Evolutionary conservation across 2,329 filamentous ascomycete genomes (phyloP), one percentile per base, ranked within the genome.

Genomic region (Neobulgaria alba): DNA sequence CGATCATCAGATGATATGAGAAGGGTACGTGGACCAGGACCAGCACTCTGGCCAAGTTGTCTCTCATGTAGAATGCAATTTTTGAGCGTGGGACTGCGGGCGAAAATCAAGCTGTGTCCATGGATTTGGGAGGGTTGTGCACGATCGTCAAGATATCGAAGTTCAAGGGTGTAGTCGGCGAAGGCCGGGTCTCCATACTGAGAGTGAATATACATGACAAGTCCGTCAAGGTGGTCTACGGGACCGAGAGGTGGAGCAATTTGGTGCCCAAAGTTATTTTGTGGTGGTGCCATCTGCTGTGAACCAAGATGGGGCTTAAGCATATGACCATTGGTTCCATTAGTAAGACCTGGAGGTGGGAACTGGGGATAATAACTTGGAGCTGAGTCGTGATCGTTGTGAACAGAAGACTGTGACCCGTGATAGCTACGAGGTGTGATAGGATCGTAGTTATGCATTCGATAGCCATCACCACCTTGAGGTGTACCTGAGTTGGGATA

Each of bases 401-500:
- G 4, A n/a, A n/a, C n/a, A 61, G 75, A 77, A 26, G 73, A 68
- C 45, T 78, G 76, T 2, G 77, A 79, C 26, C 70, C 75, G 41
- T 77, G 76, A 52, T 76, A 77, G 57, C 75, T 79, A 47, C 75
- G 75, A 3, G 75, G 71, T 2, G 74, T 77, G 1, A 71, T 68
- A 2, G 75, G 71, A 3, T 69, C 71, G 53, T 73, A 72, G 33
- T 41, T 34, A 3, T 48, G 50, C 23, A 44, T 33, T n/a, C n/a
- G n/a, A n/a, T n/a, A n/a, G n/a, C n/a, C n/a, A n/a, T n/a, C n/a
- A n/a, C n/a, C n/a, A n/a, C n/a, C n/a, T n/a, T n/a, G n/a, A 29
- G 55, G 48, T 47, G 63, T 51, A 43, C 52, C 36, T 42, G 48
- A 48, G 42, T 60, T 61, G 14, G 59, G 57, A 33, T 60, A 62